phyloP scores from a whole-genome alignment of 176 grass and related monocot species.

The Hsuehochloa calcarea region DNA sequence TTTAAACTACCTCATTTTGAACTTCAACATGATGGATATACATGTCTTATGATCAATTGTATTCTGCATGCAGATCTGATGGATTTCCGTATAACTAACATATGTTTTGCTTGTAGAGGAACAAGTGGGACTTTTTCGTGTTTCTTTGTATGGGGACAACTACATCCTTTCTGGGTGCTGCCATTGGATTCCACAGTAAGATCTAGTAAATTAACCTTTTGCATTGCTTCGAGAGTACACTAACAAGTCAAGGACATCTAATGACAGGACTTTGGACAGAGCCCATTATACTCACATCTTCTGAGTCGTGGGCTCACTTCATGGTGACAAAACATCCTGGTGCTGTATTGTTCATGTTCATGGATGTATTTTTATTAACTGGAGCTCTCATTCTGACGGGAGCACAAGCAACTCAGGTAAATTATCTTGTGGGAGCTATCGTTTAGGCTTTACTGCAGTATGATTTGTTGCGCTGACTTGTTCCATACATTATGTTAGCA shows the following conservation, averaged over 20 bases:
- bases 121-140: constrained; percentile 91
- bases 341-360: constrained; percentile 68
- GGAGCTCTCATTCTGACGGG: constrained; percentile 68
- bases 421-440: background rate
- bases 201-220: constrained; percentile 10
- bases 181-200: constrained; percentile 72
- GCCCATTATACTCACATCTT: constrained; percentile 52
- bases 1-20: background rate
- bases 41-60: constrained; percentile 10
- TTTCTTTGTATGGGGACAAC: constrained; percentile 84
- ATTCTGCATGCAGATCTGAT: background rate
- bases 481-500: background rate
- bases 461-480: background rate
- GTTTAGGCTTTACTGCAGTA: background rate
- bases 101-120: constrained; percentile 57
- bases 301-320: constrained; percentile 71
- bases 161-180: constrained; percentile 59
- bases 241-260: constrained; percentile 26
- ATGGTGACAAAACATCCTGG: constrained; percentile 79
- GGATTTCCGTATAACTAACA: background rate
- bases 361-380: constrained; percentile 67
- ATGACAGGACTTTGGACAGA: constrained; percentile 79
- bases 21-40: background rate
- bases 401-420: constrained; percentile 75
- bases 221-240: constrained; percentile 22